Conservation (phyloP, 441 rosid species). For the Mallotus repandus region DNA sequence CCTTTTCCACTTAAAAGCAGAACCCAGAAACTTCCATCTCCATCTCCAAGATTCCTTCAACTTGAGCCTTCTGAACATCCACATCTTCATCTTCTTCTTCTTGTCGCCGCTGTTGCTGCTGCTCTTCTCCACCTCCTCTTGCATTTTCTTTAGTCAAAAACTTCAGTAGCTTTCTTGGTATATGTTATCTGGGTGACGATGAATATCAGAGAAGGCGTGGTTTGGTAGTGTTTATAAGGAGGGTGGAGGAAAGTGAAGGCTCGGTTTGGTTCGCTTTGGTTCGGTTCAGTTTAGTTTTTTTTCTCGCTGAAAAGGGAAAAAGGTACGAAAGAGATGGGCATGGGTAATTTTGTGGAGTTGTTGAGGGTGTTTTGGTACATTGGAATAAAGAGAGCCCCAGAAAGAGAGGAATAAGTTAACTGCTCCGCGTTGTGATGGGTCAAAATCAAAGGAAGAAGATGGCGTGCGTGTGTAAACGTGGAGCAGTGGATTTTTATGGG, state of each 20-base stretch:
- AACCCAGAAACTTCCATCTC: constrained; percentile 43
- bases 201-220: not conserved
- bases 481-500: not conserved
- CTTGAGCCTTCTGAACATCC: constrained; percentile 34
- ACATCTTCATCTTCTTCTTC: constrained; percentile 31
- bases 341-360: not conserved
- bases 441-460: constrained; percentile 8
- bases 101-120: not conserved
- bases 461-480: constrained; percentile 5
- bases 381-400: no score
- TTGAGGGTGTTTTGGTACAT: constrained; percentile 27
- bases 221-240: not conserved
- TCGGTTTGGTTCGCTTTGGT: no score
- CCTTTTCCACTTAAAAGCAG: constrained; percentile 54
- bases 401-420: constrained; percentile 13
- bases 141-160: not conserved
- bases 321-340: not conserved
- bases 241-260: not conserved
- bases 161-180: no score
- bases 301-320: not conserved
- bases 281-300: no score
- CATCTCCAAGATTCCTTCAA: constrained; percentile 36
- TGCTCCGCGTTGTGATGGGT: constrained; percentile 31
- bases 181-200: not conserved
- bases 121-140: constrained; percentile 17